Conservation (phyloP, 2,329 filamentous ascomycete genomes). For the Fusarium sp. region DNA sequence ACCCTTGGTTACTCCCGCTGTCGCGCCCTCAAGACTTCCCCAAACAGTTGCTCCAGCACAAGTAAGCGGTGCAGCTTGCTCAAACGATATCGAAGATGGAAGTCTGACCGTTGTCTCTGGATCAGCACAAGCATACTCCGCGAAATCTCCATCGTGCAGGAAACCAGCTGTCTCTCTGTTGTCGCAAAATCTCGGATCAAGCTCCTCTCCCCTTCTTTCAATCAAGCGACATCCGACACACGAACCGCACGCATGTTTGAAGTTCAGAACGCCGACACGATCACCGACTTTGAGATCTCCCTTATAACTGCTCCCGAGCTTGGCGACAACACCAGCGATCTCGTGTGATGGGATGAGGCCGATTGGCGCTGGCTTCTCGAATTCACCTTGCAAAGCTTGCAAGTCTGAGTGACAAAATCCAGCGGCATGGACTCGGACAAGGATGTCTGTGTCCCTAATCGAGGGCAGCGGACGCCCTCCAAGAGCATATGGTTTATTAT, state of each 20-base stretch:
- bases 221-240: conserved; percentile 13
- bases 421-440: conserved; percentile 6
- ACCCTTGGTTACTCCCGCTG: not conserved
- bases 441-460: conserved; percentile 8
- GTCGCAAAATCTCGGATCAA: conserved; percentile 13
- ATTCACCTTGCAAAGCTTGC: conserved; percentile 16
- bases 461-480: not conserved
- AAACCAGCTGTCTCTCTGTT: conserved; percentile 10
- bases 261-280: conserved; percentile 15
- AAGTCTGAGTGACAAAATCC: conserved; percentile 24
- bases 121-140: conserved; percentile 9
- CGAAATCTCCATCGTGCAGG: conserved; percentile 14
- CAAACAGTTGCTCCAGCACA: conserved; percentile 19
- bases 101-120: not conserved
- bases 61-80: conserved; percentile 11
- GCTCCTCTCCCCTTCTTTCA: not conserved
- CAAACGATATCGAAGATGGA: not conserved
- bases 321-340: not conserved
- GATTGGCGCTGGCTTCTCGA: conserved; percentile 18
- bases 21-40: conserved; percentile 7
- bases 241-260: conserved; percentile 9
- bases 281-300: conserved; percentile 5
- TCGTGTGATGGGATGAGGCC: conserved; percentile 19
- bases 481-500: conserved; percentile 20
- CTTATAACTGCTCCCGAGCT: not conserved